phyloP scores from a whole-genome alignment of 495 filamentous ascomycete genomes.

The Apodospora peruviana region DNA sequence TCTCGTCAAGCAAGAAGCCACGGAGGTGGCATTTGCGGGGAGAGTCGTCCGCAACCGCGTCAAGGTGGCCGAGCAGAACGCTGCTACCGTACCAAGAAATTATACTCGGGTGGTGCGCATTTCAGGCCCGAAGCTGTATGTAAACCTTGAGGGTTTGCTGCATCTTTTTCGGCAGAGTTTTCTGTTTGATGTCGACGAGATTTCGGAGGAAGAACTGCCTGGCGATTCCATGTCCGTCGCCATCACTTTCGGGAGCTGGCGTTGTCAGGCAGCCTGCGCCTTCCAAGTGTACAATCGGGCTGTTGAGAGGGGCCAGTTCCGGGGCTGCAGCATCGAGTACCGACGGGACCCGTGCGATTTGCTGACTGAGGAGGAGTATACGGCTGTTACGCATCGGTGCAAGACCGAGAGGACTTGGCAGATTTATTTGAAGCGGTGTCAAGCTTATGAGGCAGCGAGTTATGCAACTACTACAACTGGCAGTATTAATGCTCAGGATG shows the following conservation, averaged over 20 bases:
- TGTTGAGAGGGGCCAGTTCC: too few relatives aligned
- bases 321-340: not conserved
- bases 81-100: too few relatives aligned
- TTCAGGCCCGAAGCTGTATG: not conserved
- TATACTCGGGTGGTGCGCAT: not conserved
- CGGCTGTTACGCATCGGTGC: too few relatives aligned
- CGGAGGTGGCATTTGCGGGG: not conserved
- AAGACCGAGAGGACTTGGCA: too few relatives aligned
- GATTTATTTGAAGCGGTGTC: too few relatives aligned
- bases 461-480: too few relatives aligned
- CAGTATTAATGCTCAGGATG: too few relatives aligned
- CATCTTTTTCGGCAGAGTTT: not conserved
- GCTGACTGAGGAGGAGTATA: not conserved
- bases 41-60: not conserved
- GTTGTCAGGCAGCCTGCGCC: not conserved
- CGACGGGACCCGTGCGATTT: not conserved
- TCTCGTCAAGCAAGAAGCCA: not conserved
- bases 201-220: not conserved
- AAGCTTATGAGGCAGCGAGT: too few relatives aligned
- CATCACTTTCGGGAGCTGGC: not conserved
- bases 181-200: not conserved
- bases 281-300: too few relatives aligned
- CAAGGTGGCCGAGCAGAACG: not conserved
- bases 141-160: not conserved
- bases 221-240: not conserved